A percentile compares a stretch with the other conserved stretches of the same genome.
These are phyloP conservation scores for Tricholoma furcatifolium DNA, from an alignment of 768 basidiomycete species.

Conservation along the genomic window DNA sequence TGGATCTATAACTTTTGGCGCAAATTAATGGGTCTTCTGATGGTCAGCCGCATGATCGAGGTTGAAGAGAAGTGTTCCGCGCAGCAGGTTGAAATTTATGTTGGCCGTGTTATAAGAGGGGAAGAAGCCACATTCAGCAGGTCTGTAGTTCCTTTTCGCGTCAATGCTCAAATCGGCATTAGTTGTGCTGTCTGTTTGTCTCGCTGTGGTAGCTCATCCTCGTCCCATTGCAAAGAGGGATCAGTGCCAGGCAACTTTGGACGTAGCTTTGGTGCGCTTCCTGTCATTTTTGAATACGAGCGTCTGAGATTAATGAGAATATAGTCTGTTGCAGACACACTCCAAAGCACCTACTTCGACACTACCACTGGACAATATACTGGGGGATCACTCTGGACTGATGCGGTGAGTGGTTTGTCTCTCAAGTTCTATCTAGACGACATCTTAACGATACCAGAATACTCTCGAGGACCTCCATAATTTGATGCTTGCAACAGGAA, in stretches of 20 bases:
- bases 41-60: no score
- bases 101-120: no score
- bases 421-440: background rate
- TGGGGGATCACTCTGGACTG: slow-evolving; percentile 55
- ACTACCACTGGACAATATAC: slow-evolving; percentile 38
- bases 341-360: slow-evolving; percentile 43
- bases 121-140: no score
- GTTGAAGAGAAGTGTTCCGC: no score
- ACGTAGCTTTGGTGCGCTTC: slow-evolving; percentile 13
- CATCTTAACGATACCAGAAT: slow-evolving; percentile 33
- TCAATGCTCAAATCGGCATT: background rate
- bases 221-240: slow-evolving; percentile 12
- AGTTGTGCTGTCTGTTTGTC: background rate
- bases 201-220: slow-evolving; percentile 5
- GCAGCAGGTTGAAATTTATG: no score
- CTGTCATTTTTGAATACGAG: background rate
- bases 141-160: background rate
- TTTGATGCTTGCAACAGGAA: slow-evolving; percentile 51
- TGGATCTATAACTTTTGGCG: no score
- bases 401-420: slow-evolving; percentile 37
- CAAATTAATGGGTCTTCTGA: no score
- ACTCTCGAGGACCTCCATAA: slow-evolving; percentile 57
- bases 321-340: slow-evolving; percentile 31
- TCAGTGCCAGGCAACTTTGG: slow-evolving; percentile 18
- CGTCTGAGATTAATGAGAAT: background rate